Base-by-base conservation (phyloP, 2,329 filamentous ascomycete genomes). In the Orbilia blumenaviensis region DNA sequence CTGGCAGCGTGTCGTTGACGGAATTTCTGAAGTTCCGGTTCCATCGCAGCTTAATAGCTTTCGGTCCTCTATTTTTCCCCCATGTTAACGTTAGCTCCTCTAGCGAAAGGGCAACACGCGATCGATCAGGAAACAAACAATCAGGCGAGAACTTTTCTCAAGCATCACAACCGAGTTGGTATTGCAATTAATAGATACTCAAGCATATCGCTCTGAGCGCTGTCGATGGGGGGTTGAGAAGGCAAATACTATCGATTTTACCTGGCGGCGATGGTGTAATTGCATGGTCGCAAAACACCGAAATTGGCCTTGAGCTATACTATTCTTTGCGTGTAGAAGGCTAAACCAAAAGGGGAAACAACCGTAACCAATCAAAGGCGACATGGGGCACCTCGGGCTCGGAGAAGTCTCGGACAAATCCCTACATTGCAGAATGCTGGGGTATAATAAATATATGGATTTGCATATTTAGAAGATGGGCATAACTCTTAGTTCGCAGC, bases 21-120 rank as follows among this genome's bases (percentile, higher is more conserved):
- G 61, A 72, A 66, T 29, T 66, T 71, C 36, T 72, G 73, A n/a
- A 77, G 73, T 60, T 66, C 66, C 12, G 50, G 44, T 23, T 77
- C 73, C 73, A 77, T 77, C 25, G 60, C 18, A 18, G 23, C 12
- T 46, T 27, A 38, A 60, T 23, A n/a, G n/a, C 21, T 12, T n/a
- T 21, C 18, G 36, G 6, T 8, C 18, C 25, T 27, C n/a, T n/a
- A n/a, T n/a, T n/a, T n/a, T n/a, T n/a, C n/a, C n/a, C n/a, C n/a
- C n/a, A n/a, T n/a, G n/a, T n/a, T n/a, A n/a, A n/a, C n/a, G n/a
- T n/a, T n/a, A n/a, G n/a, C n/a, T n/a, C n/a, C n/a, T n/a, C n/a
- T n/a, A n/a, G n/a, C 38, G 16, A 46, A 58, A 38, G 16, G 14
- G 23, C 48, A 58, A 56, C 23, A 21, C 27, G 44, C 25, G 23